Evolutionary conservation across 2,329 filamentous ascomycete species (phyloP).

Genomic region (Dactylellina haptotyla): DNA sequence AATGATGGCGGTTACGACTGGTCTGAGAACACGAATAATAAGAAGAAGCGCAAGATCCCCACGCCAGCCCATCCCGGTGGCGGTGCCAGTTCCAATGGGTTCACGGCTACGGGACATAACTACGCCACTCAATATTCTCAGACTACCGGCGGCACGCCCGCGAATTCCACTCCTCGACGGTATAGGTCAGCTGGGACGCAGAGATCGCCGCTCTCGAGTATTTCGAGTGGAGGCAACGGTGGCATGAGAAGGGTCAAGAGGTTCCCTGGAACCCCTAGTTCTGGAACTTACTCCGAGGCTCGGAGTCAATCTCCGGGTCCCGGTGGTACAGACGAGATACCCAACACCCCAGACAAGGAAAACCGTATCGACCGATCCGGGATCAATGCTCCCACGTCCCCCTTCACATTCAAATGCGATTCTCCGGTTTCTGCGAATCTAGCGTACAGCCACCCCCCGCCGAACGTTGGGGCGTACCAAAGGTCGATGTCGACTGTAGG

Average conservation of each 20-base stretch:
- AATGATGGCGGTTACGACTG: slow-evolving; percentile 91
- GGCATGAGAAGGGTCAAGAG: slow-evolving; percentile 42
- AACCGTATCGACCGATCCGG: slow-evolving; percentile 40
- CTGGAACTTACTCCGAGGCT: slow-evolving; percentile 27
- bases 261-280: slow-evolving; percentile 35
- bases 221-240: slow-evolving; percentile 33
- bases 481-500: slow-evolving; percentile 65
- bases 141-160: slow-evolving; percentile 50
- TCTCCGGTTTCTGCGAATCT: slow-evolving; percentile 66
- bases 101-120: slow-evolving; percentile 40
- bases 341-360: slow-evolving; percentile 51
- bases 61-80: slow-evolving; percentile 76
- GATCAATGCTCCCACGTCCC: slow-evolving; percentile 64
- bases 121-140: slow-evolving; percentile 45
- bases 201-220: slow-evolving; percentile 56
- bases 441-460: slow-evolving; percentile 57
- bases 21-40: slow-evolving; percentile 98
- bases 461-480: slow-evolving; percentile 59
- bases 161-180: slow-evolving; percentile 57
- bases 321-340: slow-evolving; percentile 29
- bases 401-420: slow-evolving; percentile 97
- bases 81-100: slow-evolving; percentile 56
- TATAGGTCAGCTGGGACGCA: slow-evolving; percentile 56
- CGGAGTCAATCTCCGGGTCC: slow-evolving; percentile 28
- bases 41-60: slow-evolving; percentile 98